Conservation (phyloP, 1,284 basidiomycete species). For the Boletus sp. region DNA sequence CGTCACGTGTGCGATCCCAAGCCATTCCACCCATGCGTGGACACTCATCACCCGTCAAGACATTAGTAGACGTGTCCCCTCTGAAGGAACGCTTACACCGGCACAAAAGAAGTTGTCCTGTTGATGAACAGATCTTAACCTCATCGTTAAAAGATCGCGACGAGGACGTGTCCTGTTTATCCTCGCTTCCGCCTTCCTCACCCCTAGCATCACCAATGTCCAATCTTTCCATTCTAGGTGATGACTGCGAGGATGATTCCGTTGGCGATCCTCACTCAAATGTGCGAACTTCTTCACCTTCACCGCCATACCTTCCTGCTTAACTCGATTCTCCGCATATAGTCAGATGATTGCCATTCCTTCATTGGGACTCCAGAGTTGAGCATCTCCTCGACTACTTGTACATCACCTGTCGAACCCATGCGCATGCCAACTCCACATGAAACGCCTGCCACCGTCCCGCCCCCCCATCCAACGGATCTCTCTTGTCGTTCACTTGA, state of each 20-base stretch:
- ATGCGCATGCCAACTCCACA: background rate
- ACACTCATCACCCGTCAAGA: conserved; percentile 39
- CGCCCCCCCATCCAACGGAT: background rate
- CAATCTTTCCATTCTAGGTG: conserved; percentile 20
- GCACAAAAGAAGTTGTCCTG: background rate
- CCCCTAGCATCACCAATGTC: conserved; percentile 33
- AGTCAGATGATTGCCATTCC: conserved; percentile 16
- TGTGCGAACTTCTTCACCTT: conserved; percentile 14
- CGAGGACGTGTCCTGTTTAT: conserved; percentile 16
- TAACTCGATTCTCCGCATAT: conserved; percentile 2
- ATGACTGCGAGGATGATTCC: conserved; percentile 13
- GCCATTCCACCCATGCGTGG: conserved; percentile 25
- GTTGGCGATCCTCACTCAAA: conserved; percentile 10
- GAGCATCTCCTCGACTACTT: conserved; percentile 12
- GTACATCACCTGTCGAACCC: conserved; percentile 12
- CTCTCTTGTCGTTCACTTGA: background rate
- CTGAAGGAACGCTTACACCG: background rate
- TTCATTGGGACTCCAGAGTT: conserved; percentile 9
- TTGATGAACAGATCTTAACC: background rate
- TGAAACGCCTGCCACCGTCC: background rate
- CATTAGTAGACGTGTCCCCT: conserved; percentile 15
- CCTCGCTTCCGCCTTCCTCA: conserved; percentile 36
- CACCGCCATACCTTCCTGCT: background rate
- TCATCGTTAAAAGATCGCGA: conserved; percentile 10
- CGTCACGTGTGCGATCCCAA: conserved; percentile 20